Percentiles rank a stretch among this genome's conserved stretches.
Conservation (phyloP, 148 eudicot species). For the Amaranthus hypochondriacus region DNA sequence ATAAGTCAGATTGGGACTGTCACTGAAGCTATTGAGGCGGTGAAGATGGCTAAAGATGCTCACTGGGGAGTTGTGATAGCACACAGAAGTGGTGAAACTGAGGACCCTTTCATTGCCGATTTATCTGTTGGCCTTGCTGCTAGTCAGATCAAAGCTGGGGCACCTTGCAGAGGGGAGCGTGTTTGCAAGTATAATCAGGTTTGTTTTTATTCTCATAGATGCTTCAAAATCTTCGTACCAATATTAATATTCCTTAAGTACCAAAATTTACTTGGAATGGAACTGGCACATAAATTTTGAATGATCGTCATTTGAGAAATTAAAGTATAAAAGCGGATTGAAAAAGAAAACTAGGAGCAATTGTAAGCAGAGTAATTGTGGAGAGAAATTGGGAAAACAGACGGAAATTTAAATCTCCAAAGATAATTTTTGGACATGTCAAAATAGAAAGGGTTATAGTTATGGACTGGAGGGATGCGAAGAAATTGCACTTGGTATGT, state of each 20-base stretch:
- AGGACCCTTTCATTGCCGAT: slow-evolving; percentile 89
- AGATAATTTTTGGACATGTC: too few relatives aligned
- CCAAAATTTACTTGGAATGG: too few relatives aligned
- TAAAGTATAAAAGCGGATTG: too few relatives aligned
- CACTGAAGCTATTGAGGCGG: slow-evolving; percentile 93
- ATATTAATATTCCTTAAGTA: too few relatives aligned
- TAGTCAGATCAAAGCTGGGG: slow-evolving; percentile 93
- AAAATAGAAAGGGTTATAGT: too few relatives aligned
- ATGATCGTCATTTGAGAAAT: too few relatives aligned
- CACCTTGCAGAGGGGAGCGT: slow-evolving; percentile 97
- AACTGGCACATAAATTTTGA: too few relatives aligned
- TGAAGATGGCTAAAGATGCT: slow-evolving; percentile 85
- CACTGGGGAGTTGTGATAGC: slow-evolving; percentile 83
- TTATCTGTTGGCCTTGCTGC: slow-evolving; percentile 81
- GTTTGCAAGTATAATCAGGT: slow-evolving; percentile 97
- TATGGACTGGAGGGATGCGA: too few relatives aligned
- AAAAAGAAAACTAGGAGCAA: too few relatives aligned
- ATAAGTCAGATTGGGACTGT: slow-evolving; percentile 82
- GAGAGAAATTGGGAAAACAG: too few relatives aligned
- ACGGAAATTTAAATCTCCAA: too few relatives aligned
- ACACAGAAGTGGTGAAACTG: slow-evolving; percentile 93
- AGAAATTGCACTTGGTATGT: neutral
- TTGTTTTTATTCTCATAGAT: neutral
- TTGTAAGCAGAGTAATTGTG: too few relatives aligned
- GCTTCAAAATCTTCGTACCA: neutral